Evolutionary conservation across 2,329 filamentous ascomycete genomes (phyloP), one percentile per base, ranked within the genome.

Genomic region (Diaporthe ilicicola): DNA sequence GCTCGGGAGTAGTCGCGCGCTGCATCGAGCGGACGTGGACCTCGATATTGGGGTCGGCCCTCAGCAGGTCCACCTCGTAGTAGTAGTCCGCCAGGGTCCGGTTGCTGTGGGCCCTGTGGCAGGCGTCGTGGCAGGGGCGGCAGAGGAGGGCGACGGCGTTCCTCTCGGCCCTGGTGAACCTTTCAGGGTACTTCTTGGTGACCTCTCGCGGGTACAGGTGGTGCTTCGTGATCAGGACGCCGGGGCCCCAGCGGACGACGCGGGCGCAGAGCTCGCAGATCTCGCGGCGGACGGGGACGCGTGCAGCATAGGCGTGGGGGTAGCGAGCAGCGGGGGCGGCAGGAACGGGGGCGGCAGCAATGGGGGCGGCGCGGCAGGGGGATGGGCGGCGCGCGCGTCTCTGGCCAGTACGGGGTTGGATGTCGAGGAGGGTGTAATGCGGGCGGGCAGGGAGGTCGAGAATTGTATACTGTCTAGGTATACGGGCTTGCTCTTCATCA

Each of bases 221-320:
- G n/a, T 68, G 65, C 29, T 50, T 68, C 9, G 65, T 68, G 53
- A 68, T 68, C 42, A 62, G 29, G 59, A 24, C 32, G 54, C 65
- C 65, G 15, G 51, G 65, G 29, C 54, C 65, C 51, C 54, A 68
- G 42, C 65, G 65, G 13, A 56, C 65, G 17, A 59, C 44, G 32
- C 65, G 65, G 53, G 17, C 15, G 24, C 65, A 68, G 22, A 68
- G 65, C 53, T 68, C 65, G 37, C 65, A 68, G 17, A 54, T 15
- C 5, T 59, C 65, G 4, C 48, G 27, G 17, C 65, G 53, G 2
- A 62, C n/a, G 8, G 59, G 42, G 3, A 62, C 59, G 19, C 59
- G 56, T 15, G 10, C 55, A 6, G 56, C 9, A 8, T n/a, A 32
- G 17, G 3, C 22, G 55, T 2, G 22, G 2, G 2, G 54, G 4